phyloP scores from a whole-genome alignment of 208 protist genomes.

The Trypanosoma caninum region DNA sequence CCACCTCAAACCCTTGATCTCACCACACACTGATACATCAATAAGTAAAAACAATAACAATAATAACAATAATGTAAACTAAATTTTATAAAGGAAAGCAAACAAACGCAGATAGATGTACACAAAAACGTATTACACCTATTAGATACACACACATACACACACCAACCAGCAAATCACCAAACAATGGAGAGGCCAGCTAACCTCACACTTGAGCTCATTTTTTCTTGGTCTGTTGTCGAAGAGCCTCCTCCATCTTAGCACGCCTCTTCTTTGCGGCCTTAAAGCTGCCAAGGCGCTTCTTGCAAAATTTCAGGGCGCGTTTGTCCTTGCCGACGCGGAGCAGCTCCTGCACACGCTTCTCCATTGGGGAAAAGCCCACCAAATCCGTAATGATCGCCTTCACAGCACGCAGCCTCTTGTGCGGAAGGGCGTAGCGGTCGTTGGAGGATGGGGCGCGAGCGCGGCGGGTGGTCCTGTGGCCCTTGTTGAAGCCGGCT shows the following conservation, averaged over 20 bases:
- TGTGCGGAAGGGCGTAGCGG: slow-evolving; percentile 85
- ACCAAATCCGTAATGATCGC: slow-evolving; percentile 89
- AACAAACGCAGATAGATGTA: too few relatives aligned
- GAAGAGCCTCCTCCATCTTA: slow-evolving; percentile 90
- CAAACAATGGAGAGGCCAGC: not conserved
- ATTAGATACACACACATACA: not conserved
- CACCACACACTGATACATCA: too few relatives aligned
- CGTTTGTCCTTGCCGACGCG: slow-evolving; percentile 95
- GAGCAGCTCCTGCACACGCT: slow-evolving; percentile 92
- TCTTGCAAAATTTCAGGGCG: slow-evolving; percentile 94
- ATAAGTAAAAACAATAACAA: too few relatives aligned
- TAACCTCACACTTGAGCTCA: slow-evolving; percentile 9
- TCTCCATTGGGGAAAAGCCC: slow-evolving; percentile 91
- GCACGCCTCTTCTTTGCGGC: slow-evolving; percentile 92
- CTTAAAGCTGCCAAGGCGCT: slow-evolving; percentile 87
- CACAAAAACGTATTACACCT: not conserved
- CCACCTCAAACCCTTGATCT: too few relatives aligned
- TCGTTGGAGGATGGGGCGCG: slow-evolving; percentile 70
- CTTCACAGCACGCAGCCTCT: slow-evolving; percentile 90
- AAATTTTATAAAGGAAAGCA: too few relatives aligned
- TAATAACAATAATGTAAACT: too few relatives aligned
- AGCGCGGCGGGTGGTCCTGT: slow-evolving; percentile 85
- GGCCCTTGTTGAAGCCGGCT: slow-evolving; percentile 92
- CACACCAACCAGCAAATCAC: not conserved
- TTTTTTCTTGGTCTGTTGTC: slow-evolving; percentile 86